These are phyloP conservation scores for Grigorovia yakushimaensis DNA, from an alignment of 805 yeast genomes.

Conservation along the genomic window DNA sequence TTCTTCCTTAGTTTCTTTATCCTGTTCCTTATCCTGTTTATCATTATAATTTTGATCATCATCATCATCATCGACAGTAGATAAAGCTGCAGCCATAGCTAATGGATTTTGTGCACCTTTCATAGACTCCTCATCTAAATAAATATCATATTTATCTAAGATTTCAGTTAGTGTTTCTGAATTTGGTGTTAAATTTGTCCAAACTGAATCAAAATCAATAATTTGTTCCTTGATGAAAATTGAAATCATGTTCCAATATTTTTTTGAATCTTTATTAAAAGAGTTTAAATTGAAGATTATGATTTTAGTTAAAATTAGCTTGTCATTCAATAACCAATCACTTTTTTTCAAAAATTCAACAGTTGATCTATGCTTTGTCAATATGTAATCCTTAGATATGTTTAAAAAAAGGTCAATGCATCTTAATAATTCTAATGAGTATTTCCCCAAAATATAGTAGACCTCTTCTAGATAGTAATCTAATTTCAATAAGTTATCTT, in stretches of 20 bases:
- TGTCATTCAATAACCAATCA: slow-evolving; percentile 47
- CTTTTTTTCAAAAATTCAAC: slow-evolving; percentile 43
- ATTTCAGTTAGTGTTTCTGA: slow-evolving; percentile 37
- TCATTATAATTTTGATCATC: slow-evolving; percentile 8
- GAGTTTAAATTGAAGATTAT: slow-evolving; percentile 36
- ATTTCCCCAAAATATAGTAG: slow-evolving; percentile 60
- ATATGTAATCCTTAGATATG: slow-evolving; percentile 37
- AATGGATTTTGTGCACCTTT: slow-evolving; percentile 66
- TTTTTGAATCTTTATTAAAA: slow-evolving; percentile 6
- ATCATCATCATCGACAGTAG: slow-evolving; percentile 53
- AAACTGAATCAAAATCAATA: slow-evolving; percentile 53
- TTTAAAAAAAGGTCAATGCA: slow-evolving; percentile 55
- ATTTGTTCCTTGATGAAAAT: slow-evolving; percentile 57
- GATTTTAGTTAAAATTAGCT: slow-evolving; percentile 42
- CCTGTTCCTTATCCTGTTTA: slow-evolving; percentile 1
- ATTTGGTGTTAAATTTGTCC: slow-evolving; percentile 45
- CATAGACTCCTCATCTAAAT: slow-evolving; percentile 45
- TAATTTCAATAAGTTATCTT: slow-evolving; percentile 34
- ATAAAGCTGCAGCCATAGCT: slow-evolving; percentile 79
- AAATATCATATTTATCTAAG: slow-evolving; percentile 36
- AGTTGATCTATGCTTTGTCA: slow-evolving; percentile 37
- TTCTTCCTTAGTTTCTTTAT: slow-evolving; percentile 2
- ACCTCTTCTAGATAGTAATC: slow-evolving; percentile 39
- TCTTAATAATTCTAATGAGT: slow-evolving; percentile 61
- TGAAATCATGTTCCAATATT: slow-evolving; percentile 39